These are phyloP conservation scores for Posidonia oceanica DNA, from an alignment of 116 monocot genomes.

Conservation along the genomic window DNA sequence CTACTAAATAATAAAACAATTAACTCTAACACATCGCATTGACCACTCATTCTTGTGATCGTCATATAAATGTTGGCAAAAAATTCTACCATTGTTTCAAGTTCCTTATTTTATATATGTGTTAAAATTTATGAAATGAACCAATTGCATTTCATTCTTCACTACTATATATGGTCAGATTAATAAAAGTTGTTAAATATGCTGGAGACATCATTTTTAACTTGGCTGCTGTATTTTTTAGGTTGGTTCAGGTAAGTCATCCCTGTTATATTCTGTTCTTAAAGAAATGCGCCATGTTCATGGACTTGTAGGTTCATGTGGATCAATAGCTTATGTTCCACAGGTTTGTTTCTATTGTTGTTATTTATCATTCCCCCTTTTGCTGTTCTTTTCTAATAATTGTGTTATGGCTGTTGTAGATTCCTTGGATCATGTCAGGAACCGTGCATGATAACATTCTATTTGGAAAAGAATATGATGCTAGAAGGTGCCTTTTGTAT, in stretches of 20 bases:
- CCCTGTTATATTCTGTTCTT: slow-evolving; percentile 70
- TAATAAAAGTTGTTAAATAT: too few species aligned
- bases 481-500: slow-evolving; percentile 38
- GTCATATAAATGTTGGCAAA: too few species aligned
- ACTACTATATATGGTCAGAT: too few species aligned
- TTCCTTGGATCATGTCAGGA: slow-evolving; percentile 92
- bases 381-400: neutral
- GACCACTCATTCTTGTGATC: too few species aligned
- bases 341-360: slow-evolving; percentile 45
- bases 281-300: slow-evolving; percentile 63
- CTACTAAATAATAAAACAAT: too few species aligned
- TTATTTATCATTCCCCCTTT: neutral
- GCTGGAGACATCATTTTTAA: neutral
- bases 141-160: too few species aligned
- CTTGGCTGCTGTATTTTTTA: slow-evolving; percentile 13
- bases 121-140: too few species aligned
- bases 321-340: slow-evolving; percentile 80
- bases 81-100: too few species aligned
- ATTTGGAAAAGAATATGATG: slow-evolving; percentile 56
- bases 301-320: slow-evolving; percentile 43
- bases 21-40: too few species aligned
- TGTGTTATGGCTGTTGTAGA: slow-evolving; percentile 23
- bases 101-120: too few species aligned
- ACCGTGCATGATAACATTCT: slow-evolving; percentile 86
- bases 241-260: slow-evolving; percentile 96